phyloP scores from a whole-genome alignment of 192 early-diverging fungal species.

The Paraglomus occultum region DNA sequence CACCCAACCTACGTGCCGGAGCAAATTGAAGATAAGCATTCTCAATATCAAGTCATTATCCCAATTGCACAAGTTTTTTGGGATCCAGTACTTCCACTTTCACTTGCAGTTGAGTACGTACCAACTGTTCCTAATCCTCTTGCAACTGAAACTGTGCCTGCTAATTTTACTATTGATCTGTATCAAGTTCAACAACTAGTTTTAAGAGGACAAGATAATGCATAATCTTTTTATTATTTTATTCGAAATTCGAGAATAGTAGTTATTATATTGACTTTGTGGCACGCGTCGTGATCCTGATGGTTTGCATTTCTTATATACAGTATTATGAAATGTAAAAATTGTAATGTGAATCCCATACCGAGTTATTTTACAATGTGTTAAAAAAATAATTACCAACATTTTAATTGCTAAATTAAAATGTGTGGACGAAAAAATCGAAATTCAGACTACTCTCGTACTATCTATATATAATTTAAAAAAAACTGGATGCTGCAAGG shows the following conservation, averaged over 20 bases:
- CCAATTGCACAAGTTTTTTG: constrained; percentile 24
- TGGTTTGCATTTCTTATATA: constrained; percentile 4
- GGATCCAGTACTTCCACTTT: constrained; percentile 6
- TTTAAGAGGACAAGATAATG: constrained; percentile 11
- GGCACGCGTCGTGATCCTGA: constrained; percentile 1
- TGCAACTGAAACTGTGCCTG: constrained; percentile 12
- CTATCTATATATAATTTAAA: too few species aligned
- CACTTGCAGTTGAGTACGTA: not conserved
- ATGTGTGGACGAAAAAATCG: constrained; percentile 16
- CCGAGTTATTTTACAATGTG: constrained; percentile 15
- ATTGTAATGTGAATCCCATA: constrained; percentile 3
- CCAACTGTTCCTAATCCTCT: not conserved
- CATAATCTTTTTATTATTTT: constrained; percentile 22
- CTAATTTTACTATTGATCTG: constrained; percentile 25
- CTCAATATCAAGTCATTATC: constrained; percentile 21
- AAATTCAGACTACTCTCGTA: constrained; percentile 20
- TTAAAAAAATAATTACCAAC: constrained; percentile 25
- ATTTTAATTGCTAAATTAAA: constrained; percentile 24
- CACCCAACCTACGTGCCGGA: constrained; percentile 19
- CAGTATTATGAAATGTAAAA: constrained; percentile 19
- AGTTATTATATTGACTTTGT: constrained; percentile 14
- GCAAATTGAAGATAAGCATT: too few species aligned
- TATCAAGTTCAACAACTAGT: constrained; percentile 22
- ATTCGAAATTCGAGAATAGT: not conserved
- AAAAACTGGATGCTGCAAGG: too few species aligned